Percentiles rank a stretch among this genome's conserved stretches.
These are phyloP conservation scores for Leptographium wingfieldii DNA, from an alignment of 2,329 filamentous ascomycete genomes.

Conservation along the genomic window DNA sequence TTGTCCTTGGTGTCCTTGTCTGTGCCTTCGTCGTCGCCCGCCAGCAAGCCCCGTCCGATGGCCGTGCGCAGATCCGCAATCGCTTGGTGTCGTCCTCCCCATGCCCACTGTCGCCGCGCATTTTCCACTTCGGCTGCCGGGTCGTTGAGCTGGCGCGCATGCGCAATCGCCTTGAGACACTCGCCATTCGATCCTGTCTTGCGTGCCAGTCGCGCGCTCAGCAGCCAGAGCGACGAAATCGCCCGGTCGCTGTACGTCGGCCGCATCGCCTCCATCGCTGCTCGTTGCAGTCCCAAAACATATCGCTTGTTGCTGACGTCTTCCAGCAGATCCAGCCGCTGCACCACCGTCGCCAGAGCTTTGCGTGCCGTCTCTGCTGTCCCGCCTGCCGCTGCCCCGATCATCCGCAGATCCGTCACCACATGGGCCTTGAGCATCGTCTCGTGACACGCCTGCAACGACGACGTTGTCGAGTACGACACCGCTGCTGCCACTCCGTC, in stretches of 20 bases:
- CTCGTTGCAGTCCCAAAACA: slow-evolving; percentile 71
- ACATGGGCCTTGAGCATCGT: slow-evolving; percentile 78
- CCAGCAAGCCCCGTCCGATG: slow-evolving; percentile 32
- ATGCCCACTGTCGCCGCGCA: slow-evolving; percentile 82
- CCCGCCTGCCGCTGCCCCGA: slow-evolving; percentile 36
- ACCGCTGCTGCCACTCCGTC: slow-evolving; percentile 60
- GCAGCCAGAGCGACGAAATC: slow-evolving; percentile 74
- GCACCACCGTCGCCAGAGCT: slow-evolving; percentile 45
- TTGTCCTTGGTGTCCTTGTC: not conserved
- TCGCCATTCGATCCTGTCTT: slow-evolving; percentile 75
- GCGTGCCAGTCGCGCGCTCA: slow-evolving; percentile 71
- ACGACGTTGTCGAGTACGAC: slow-evolving; percentile 64
- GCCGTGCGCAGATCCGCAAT: slow-evolving; percentile 84
- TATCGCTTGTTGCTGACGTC: slow-evolving; percentile 91
- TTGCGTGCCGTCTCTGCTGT: slow-evolving; percentile 27
- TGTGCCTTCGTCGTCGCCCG: not conserved
- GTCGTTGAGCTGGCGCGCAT: slow-evolving; percentile 74
- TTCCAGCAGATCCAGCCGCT: slow-evolving; percentile 78
- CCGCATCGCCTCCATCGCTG: slow-evolving; percentile 70
- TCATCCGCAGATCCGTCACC: slow-evolving; percentile 73
- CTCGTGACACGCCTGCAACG: slow-evolving; percentile 73
- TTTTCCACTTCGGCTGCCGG: slow-evolving; percentile 88
- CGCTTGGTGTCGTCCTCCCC: slow-evolving; percentile 85
- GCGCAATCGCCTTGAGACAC: slow-evolving; percentile 86
- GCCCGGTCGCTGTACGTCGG: slow-evolving; percentile 58